Evolutionary conservation across 148 eudicot genomes (phyloP), one percentile per base, ranked within the genome.

Genomic region (Nepenthes gracilis): DNA sequence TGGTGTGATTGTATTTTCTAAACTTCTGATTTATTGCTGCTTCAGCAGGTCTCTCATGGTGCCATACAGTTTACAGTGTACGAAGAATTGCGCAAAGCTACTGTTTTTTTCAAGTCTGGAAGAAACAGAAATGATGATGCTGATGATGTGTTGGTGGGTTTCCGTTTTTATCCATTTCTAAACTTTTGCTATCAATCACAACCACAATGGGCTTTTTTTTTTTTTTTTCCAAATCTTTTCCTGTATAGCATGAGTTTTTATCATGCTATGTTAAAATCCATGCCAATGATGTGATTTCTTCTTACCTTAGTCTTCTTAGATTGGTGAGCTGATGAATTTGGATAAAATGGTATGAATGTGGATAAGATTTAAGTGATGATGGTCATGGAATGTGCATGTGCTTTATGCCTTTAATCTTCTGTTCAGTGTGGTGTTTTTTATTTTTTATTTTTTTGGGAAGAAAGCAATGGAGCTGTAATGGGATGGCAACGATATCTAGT

Each of bases 21-120:
- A 9, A 7, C 40, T 60, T 2, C 52, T 1, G 15, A 9, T 65
- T 36, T 68, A 36, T 33, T 71, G 45, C 60, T 72, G 77, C 65
- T 82, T 60, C 85, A 84, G 92, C 95, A 93, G 99, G 92, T 93
- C 55, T 81, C 99, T 62, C 99, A 94, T 72, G 99, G 97, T 67
- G 97, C 99, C 67, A 84, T 94, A 68, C 99, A 94, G 82, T 94
- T 94, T 61, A 85, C 99, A 59, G 95, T 88, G 5, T 94, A 89
- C 64, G 99, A 94, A 76, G 99, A 94, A 72, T 72, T 94, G 61
- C 89, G 92, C 23, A 94, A 82, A 77, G 65, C 66, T 62, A 65
- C 77, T 56, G 70, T 86, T 63, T 73, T 58, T 55, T 78, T 61
- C 35, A 85, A 84, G 78, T 72, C 79, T 52, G 58, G 48, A 52